phyloP scores from a whole-genome alignment of 2,329 filamentous ascomycete genomes.

The Orbilia blumenaviensis region DNA sequence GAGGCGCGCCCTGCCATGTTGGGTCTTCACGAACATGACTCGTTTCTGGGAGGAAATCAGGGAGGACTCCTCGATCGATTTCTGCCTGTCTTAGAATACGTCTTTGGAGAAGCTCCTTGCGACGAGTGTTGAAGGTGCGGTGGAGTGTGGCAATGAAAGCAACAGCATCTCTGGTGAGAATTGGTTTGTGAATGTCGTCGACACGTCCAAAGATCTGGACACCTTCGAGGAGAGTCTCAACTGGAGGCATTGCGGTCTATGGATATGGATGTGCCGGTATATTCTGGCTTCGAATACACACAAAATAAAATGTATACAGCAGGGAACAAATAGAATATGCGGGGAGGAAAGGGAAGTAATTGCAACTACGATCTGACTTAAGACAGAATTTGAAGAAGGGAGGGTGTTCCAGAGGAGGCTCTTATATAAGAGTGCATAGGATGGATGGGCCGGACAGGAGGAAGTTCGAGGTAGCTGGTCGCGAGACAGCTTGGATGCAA shows the following conservation, averaged over 20 bases:
- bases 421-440: constrained; percentile 15
- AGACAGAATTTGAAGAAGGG: background rate
- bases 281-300: no score
- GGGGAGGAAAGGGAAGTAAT: no score
- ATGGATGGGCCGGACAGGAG: constrained; percentile 31
- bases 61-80: constrained; percentile 86
- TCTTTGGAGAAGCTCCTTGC: constrained; percentile 87
- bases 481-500: constrained; percentile 6
- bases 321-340: background rate
- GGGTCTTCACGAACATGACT: constrained; percentile 93
- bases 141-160: constrained; percentile 89
- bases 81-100: constrained; percentile 87
- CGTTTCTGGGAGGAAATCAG: constrained; percentile 95
- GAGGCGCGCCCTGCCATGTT: constrained; percentile 90
- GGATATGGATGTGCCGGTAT: no score
- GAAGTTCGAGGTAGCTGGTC: constrained; percentile 30
- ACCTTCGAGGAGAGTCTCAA: constrained; percentile 82
- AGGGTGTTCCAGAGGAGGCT: background rate
- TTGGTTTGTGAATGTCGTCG: constrained; percentile 82
- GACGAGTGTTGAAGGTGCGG: constrained; percentile 88
- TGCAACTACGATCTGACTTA: no score
- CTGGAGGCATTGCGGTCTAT: constrained; percentile 69
- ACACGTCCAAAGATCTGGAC: constrained; percentile 84
- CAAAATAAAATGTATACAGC: no score
- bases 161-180: constrained; percentile 83